Conservation (phyloP, 208 protist genomes). For the Acanthamoeba culbertsoni region DNA sequence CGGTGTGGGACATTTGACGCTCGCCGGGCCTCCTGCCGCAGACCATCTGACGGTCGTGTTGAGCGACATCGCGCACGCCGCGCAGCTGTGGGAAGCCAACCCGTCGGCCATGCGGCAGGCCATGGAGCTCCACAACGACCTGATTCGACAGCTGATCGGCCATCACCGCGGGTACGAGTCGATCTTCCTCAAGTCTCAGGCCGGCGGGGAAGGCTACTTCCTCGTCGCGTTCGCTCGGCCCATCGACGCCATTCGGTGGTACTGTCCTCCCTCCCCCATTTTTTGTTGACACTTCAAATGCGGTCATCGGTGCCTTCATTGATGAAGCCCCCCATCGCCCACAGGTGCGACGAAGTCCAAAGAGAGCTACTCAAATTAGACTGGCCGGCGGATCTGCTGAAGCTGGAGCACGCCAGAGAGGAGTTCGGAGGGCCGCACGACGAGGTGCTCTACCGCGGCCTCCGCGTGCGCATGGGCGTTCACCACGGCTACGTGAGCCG, state of each 20-base stretch:
- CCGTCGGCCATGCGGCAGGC: conserved; percentile 32
- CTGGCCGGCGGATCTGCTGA: not conserved
- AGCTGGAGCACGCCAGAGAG: not conserved
- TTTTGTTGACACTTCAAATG: too few species aligned
- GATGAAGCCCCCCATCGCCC: too few species aligned
- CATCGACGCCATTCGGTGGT: not conserved
- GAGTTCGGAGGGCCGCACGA: not conserved
- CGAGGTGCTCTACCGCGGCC: not conserved
- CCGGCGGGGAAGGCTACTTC: conserved; percentile 47
- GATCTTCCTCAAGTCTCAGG: not conserved
- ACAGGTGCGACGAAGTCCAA: not conserved
- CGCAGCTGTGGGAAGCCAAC: not conserved
- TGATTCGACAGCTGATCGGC: not conserved
- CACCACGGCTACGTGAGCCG: not conserved
- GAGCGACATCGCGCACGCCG: not conserved
- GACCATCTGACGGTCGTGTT: conserved; percentile 4
- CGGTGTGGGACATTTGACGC: not conserved
- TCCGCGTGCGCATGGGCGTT: not conserved
- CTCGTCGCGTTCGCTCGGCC: not conserved
- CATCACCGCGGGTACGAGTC: conserved; percentile 43
- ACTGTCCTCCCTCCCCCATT: not conserved
- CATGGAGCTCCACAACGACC: not conserved
- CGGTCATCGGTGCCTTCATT: too few species aligned
- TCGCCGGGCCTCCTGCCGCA: not conserved
- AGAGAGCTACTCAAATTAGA: not conserved